Evolutionary conservation across 2,329 filamentous ascomycete genomes (phyloP).

Genomic region (Colletotrichum gloeosporioides): DNA sequence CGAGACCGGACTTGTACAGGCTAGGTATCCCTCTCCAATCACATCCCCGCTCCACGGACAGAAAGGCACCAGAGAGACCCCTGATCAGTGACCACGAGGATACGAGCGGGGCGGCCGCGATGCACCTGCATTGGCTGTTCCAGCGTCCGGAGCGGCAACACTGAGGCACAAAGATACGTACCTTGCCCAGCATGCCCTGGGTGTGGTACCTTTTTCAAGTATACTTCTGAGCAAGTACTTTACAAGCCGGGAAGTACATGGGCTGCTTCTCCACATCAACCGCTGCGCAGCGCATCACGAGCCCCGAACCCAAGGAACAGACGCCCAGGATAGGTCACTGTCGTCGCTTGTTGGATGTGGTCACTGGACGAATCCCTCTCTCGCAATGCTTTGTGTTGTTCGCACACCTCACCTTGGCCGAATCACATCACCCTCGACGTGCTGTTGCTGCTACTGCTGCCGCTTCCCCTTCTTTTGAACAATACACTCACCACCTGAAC

Average conservation of each 20-base stretch:
- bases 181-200: background rate
- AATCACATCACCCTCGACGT: background rate
- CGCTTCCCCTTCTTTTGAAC: background rate
- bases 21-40: constrained; percentile 17
- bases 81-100: constrained; percentile 20
- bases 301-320: constrained; percentile 9
- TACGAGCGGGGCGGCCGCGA: constrained; percentile 14
- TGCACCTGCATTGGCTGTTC: constrained; percentile 25
- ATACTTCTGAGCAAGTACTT: background rate
- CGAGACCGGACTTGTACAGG: constrained; percentile 18
- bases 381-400: background rate
- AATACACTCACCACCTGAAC: background rate
- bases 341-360: background rate
- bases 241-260: background rate
- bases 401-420: background rate
- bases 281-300: constrained; percentile 18
- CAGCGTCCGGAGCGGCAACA: constrained; percentile 1
- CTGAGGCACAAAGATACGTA: background rate
- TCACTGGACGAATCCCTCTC: background rate
- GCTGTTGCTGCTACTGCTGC: background rate
- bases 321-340: background rate
- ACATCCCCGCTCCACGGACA: background rate
- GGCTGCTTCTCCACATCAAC: constrained; percentile 5
- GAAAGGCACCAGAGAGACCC: constrained; percentile 3
- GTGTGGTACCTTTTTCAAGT: background rate